Percentiles rank a stretch among this genome's conserved stretches.
phyloP scores from a whole-genome alignment of 2,329 filamentous ascomycete genomes.

The Alternaria sp. region DNA sequence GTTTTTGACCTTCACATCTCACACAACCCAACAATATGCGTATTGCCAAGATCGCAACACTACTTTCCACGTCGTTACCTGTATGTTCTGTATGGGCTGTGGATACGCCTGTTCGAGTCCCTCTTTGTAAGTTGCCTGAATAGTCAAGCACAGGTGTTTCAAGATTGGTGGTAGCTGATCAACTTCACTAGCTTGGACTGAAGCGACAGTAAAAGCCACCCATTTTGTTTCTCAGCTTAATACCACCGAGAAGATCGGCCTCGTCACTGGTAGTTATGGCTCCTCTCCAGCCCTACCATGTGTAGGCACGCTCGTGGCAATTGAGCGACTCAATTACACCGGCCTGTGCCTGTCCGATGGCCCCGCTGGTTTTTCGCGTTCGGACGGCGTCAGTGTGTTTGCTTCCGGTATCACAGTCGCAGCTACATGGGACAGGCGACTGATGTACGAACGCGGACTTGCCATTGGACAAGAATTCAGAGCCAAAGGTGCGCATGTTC shows the following conservation, averaged over 20 bases:
- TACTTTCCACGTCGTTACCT: too few species aligned
- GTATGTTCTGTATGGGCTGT: too few species aligned
- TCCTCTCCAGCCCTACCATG: slow-evolving; percentile 23
- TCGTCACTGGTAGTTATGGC: not conserved
- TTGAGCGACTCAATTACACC: slow-evolving; percentile 50
- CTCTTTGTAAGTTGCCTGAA: too few species aligned
- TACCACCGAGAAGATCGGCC: not conserved
- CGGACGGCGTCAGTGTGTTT: slow-evolving; percentile 46
- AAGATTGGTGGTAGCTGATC: too few species aligned
- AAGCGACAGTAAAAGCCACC: not conserved
- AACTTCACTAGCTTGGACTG: not conserved
- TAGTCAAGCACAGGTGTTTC: too few species aligned
- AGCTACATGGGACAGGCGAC: slow-evolving; percentile 52
- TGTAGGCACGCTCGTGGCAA: slow-evolving; percentile 49
- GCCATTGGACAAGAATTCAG: slow-evolving; percentile 45
- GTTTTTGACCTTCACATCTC: too few species aligned
- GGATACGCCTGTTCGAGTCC: too few species aligned
- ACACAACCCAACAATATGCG: too few species aligned
- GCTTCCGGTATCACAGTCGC: slow-evolving; percentile 50
- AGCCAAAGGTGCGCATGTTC: slow-evolving; percentile 38
- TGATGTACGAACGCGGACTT: slow-evolving; percentile 44
- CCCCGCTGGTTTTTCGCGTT: slow-evolving; percentile 46
- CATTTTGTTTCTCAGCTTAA: not conserved
- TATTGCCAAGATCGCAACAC: too few species aligned
- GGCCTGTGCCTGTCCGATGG: slow-evolving; percentile 55